Evolutionary conservation across 768 basidiomycete genomes (phyloP), one percentile per base, ranked within the genome.

Genomic region (Candolleomyces aberdarensis): DNA sequence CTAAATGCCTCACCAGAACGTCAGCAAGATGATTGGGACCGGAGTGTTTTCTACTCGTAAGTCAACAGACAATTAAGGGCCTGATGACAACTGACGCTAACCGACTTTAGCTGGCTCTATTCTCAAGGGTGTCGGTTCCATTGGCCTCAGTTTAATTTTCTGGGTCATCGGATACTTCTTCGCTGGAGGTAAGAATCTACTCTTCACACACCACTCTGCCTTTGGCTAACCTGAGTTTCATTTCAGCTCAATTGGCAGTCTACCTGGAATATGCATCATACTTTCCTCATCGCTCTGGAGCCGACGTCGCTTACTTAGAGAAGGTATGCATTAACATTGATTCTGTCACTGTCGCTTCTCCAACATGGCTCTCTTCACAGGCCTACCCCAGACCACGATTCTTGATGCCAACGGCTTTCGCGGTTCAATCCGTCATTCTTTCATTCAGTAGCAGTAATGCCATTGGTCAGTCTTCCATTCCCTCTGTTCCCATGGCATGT

Each of bases 251-350:
- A 15, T 68, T 77, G 19, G 65, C 74, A 14, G 71, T 77, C n/a
- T 82, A 76, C 61, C 71, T 78, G 14, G 81, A 83, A 65, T 76
- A 78, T 36, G 75, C 77, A 1, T 72, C 77, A 40, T 78, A 79
- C 67, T 82, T 81, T 63, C 82, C 82, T 13, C 72, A 77, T 56
- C 74, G 82, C 15, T 79, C 80, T 8, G 81, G 81, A 6, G 82
- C 78, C 9, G 77, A 81, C 61, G 80, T 82, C 6, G 81, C 77
- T 3, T 82, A 80, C 57, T 70, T 81, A 14, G 78, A 80, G 58
- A 74, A 77, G 72, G 78, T 73, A 31, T 65, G 65, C 43, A 60
- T 13, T 43, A 7, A 44, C 4, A 26, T 7, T 44, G 1, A 26
- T 26, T 26, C 26, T 26, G 26, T 26, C 26, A 26, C 3, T 26